Conservation (phyloP, 352 stramenopile species). For the Phytophthora capsici region DNA sequence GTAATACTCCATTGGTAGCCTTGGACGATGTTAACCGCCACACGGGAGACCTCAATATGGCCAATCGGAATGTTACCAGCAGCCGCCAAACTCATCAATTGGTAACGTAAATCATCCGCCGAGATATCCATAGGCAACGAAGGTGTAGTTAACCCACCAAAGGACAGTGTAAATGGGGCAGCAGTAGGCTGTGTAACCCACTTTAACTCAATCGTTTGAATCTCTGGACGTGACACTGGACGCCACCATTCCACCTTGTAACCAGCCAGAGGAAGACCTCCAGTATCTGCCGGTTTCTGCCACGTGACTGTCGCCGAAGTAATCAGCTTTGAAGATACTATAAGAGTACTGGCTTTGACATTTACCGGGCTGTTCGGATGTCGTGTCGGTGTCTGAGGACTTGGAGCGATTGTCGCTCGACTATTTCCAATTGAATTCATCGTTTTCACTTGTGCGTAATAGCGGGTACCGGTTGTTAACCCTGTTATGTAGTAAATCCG, state of each 20-base stretch:
- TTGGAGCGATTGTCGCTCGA: slow-evolving; percentile 64
- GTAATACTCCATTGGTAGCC: slow-evolving; percentile 86
- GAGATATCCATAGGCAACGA: slow-evolving; percentile 77
- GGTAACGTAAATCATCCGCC: slow-evolving; percentile 81
- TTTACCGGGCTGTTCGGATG: slow-evolving; percentile 56
- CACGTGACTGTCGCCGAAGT: slow-evolving; percentile 69
- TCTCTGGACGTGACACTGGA: slow-evolving; percentile 51
- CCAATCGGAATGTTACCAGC: slow-evolving; percentile 31
- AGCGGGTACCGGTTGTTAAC: slow-evolving; percentile 73
- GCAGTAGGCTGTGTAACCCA: slow-evolving; percentile 69
- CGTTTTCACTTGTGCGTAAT: slow-evolving; percentile 88
- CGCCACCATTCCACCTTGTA: slow-evolving; percentile 90
- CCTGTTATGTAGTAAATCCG: slow-evolving; percentile 73
- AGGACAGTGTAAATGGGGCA: slow-evolving; percentile 75
- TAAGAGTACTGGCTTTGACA: slow-evolving; percentile 69
- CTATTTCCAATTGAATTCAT: slow-evolving; percentile 74
- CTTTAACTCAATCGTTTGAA: slow-evolving; percentile 88
- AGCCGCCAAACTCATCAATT: slow-evolving; percentile 88
- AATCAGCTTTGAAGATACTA: slow-evolving; percentile 53
- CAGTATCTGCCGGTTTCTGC: slow-evolving; percentile 63
- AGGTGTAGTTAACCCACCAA: slow-evolving; percentile 71
- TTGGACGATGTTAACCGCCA: slow-evolving; percentile 56
- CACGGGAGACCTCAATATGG: slow-evolving; percentile 65
- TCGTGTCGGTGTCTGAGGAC: slow-evolving; percentile 57
- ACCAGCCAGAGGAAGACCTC: slow-evolving; percentile 68